Evolutionary conservation across 495 filamentous ascomycete genomes (phyloP).

Genomic region (Neurospora intermedia): DNA sequence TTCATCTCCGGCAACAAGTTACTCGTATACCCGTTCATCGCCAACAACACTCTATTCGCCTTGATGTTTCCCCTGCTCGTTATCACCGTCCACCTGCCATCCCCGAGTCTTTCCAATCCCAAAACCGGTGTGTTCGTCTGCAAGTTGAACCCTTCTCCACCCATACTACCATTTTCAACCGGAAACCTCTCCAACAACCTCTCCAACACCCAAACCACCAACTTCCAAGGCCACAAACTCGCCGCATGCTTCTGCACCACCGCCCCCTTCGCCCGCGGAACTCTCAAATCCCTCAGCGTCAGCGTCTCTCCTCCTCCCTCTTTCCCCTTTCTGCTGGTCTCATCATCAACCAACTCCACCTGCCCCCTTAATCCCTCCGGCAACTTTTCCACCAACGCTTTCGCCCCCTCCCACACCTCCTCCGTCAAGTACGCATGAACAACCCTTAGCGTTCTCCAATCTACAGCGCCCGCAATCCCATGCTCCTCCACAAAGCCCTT

Average conservation of each 20-base stretch:
- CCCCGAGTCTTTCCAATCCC: conserved; percentile 1
- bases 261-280: conserved; percentile 35
- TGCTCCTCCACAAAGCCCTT: conserved; percentile 34
- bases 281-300: conserved; percentile 11
- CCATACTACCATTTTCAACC: not conserved
- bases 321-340: not conserved
- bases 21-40: conserved; percentile 70
- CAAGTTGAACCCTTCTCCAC: conserved; percentile 43
- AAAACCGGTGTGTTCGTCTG: conserved; percentile 64
- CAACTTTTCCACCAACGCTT: conserved; percentile 9
- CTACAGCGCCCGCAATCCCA: not conserved
- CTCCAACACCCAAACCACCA: conserved; percentile 56
- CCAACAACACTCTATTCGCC: conserved; percentile 54
- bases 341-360: not conserved
- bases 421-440: not conserved
- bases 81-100: conserved; percentile 38
- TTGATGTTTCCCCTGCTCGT: conserved; percentile 53
- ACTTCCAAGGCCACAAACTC: conserved; percentile 69
- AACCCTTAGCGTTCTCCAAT: not conserved
- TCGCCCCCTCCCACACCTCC: not conserved
- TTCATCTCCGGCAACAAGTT: conserved; percentile 57
- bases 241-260: conserved; percentile 37
- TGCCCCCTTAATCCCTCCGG: not conserved
- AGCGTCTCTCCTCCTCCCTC: not conserved
- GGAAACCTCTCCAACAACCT: conserved; percentile 30